phyloP scores from a whole-genome alignment of 129 eudicot species.

The Artemisia tridentata region DNA sequence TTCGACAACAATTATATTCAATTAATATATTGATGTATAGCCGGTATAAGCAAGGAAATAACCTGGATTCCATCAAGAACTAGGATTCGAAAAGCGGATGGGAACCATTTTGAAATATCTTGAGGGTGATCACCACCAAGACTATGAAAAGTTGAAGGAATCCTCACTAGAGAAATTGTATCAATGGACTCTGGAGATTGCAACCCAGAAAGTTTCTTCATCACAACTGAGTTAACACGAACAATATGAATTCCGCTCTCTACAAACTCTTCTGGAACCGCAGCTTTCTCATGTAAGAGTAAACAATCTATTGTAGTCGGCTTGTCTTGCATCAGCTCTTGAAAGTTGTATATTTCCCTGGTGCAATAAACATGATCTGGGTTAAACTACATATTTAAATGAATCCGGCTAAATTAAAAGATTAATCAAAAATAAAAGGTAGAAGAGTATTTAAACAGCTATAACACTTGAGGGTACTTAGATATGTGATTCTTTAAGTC shows the following conservation, averaged over 20 bases:
- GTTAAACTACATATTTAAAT: neutral
- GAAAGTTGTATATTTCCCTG: slow-evolving; percentile 74
- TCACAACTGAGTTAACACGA: slow-evolving; percentile 56
- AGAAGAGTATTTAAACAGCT: too few species aligned
- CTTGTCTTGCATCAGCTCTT: slow-evolving; percentile 35
- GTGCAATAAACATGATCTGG: slow-evolving; percentile 11
- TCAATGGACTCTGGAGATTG: slow-evolving; percentile 78
- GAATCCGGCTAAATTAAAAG: neutral
- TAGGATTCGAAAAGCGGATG: slow-evolving; percentile 58
- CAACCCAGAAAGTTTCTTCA: slow-evolving; percentile 82
- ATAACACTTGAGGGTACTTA: too few species aligned
- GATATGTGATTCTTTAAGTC: too few species aligned
- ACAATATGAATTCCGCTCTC: slow-evolving; percentile 40
- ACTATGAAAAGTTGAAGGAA: slow-evolving; percentile 58
- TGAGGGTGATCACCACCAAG: slow-evolving; percentile 29
- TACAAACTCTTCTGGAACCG: slow-evolving; percentile 51
- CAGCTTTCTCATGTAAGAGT: slow-evolving; percentile 60
- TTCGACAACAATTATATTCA: neutral
- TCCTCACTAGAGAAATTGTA: slow-evolving; percentile 64
- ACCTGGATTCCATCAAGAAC: slow-evolving; percentile 98
- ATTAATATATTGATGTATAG: neutral
- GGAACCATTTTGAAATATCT: slow-evolving; percentile 50
- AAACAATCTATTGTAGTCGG: slow-evolving; percentile 54
- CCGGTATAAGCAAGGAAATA: neutral
- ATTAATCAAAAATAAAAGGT: neutral